Base-by-base conservation (phyloP, 1,139 yeast genomes). In the Kodamaea sp. region DNA sequence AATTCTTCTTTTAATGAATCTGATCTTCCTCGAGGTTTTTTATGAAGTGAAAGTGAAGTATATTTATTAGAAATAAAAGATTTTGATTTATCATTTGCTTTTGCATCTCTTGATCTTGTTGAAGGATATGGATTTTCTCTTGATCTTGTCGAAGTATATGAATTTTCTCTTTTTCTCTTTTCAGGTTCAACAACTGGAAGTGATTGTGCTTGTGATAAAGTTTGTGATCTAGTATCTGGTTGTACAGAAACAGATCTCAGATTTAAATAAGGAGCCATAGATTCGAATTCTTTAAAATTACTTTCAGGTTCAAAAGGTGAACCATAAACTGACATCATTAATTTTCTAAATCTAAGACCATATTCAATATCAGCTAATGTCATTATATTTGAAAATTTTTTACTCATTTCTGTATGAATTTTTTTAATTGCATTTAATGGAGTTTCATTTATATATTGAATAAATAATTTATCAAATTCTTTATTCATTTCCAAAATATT, bases 261-360 rank as follows among this genome's bases (percentile, higher is more conserved):
- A 24, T 20, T 25, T 15, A 38, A 27, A 23, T 12, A 41, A 6
- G 44, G 46, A 12, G 36, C 34, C 6, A 24, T 10, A 9, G 29
- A 29, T n/a, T 41, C 35, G 31, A 47, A 41, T 23, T 43, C 50
- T n/a, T 35, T 28, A 34, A 41, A 44, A 31, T 52, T 54, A 26
- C 41, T 43, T 8, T 33, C 36, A 2, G 59, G 60, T 34, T 55
- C 60, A 3, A 29, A 34, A 6, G 41, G 43, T 7, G 42, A 32
- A 1, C 51, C 50, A 37, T 55, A 55, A 3, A 53, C 44, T 8
- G 41, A 40, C 27, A 37, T 40, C 36, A 56, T 46, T 8, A 55
- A 34, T 20, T 50, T 49, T 11, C 58, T 46, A 29, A 56, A 47
- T 35, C 45, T 36, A 7, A 44, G 37, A 3, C 56, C 58, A 29